Conservation (phyloP, 2,329 filamentous ascomycete species). For the Rutstroemia sp. region DNA sequence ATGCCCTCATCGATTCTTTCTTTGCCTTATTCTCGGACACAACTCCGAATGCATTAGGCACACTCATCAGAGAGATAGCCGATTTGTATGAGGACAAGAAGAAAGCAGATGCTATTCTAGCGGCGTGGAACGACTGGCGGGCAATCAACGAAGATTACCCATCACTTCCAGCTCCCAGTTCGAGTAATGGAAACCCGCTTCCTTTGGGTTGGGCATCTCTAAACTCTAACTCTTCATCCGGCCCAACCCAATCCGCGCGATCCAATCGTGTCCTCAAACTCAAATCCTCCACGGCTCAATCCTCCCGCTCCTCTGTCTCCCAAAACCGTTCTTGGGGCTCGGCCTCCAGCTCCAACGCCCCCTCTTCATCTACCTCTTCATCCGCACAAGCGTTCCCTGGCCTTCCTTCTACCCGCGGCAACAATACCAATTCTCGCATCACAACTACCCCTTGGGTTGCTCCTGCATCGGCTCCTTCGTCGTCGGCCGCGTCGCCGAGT, state of each 20-base stretch:
- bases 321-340: conserved; percentile 49
- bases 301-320: conserved; percentile 51
- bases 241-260: conserved; percentile 30
- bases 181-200: conserved; percentile 37
- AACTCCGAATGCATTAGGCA: conserved; percentile 73
- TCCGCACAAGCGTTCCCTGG: conserved; percentile 38
- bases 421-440: conserved; percentile 21
- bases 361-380: conserved; percentile 8
- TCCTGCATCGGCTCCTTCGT: conserved; percentile 29
- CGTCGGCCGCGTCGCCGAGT: conserved; percentile 21
- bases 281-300: conserved; percentile 63
- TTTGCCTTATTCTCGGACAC: conserved; percentile 78
- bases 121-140: conserved; percentile 91
- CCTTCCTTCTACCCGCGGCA: conserved; percentile 28
- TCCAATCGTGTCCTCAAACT: conserved; percentile 54
- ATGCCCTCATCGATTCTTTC: conserved; percentile 77
- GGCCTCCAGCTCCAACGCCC: conserved; percentile 22
- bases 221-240: conserved; percentile 12
- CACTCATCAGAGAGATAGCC: conserved; percentile 81
- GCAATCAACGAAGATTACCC: conserved; percentile 96
- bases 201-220: conserved; percentile 27
- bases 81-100: conserved; percentile 81
- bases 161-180: conserved; percentile 67
- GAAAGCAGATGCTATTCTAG: conserved; percentile 67
- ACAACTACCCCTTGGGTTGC: conserved; percentile 30